Conservation (phyloP, 495 filamentous ascomycete species). For the Hypomontagnella submonticulosa region DNA sequence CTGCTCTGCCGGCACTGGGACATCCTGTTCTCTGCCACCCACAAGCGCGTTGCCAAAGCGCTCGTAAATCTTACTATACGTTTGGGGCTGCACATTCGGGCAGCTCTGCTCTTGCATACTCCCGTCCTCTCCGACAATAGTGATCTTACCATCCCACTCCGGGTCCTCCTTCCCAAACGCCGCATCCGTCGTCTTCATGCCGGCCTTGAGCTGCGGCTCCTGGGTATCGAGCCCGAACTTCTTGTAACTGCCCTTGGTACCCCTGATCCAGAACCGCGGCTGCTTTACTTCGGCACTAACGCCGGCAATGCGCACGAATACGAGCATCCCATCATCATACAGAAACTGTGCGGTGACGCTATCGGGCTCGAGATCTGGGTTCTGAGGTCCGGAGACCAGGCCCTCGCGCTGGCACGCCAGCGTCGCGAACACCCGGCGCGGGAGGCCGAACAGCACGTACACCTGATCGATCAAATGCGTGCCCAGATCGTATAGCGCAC, state of each 20-base stretch:
- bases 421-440: slow-evolving; percentile 73
- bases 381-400: slow-evolving; percentile 50
- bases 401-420: slow-evolving; percentile 72
- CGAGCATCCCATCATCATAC: slow-evolving; percentile 69
- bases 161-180: slow-evolving; percentile 73
- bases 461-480: slow-evolving; percentile 86
- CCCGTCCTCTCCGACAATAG: slow-evolving; percentile 52
- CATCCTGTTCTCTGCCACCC: slow-evolving; percentile 64
- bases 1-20: slow-evolving; percentile 78
- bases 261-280: slow-evolving; percentile 82
- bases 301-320: slow-evolving; percentile 75
- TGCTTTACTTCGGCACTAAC: slow-evolving; percentile 77
- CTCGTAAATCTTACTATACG: slow-evolving; percentile 79
- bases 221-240: slow-evolving; percentile 84
- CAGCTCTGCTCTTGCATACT: slow-evolving; percentile 54
- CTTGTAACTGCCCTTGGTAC: slow-evolving; percentile 81
- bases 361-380: slow-evolving; percentile 71
- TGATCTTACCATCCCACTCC: slow-evolving; percentile 55
- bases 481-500: slow-evolving; percentile 84
- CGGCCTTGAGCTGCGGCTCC: slow-evolving; percentile 81
- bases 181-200: slow-evolving; percentile 70
- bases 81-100: slow-evolving; percentile 73
- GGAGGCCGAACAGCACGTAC: slow-evolving; percentile 80
- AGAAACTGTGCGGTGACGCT: slow-evolving; percentile 74
- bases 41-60: slow-evolving; percentile 73